Evolutionary conservation across 768 basidiomycete species (phyloP).

Genomic region (Butyriboletus loyo): DNA sequence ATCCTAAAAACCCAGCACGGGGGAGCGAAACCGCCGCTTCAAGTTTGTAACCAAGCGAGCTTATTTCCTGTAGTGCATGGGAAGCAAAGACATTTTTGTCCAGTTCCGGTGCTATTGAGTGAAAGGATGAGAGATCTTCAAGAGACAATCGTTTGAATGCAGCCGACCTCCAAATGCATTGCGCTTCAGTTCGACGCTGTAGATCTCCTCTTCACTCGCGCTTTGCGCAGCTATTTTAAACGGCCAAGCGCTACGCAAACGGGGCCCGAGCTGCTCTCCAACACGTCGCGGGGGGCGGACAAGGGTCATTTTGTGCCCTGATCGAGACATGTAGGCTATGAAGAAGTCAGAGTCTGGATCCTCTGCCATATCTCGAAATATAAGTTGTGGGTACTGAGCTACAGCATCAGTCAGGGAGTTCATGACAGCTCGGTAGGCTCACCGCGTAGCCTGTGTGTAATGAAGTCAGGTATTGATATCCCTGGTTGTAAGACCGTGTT

Average conservation of each 20-base stretch:
- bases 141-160: neutral
- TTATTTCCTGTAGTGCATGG: constrained; percentile 60
- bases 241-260: constrained; percentile 41
- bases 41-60: constrained; percentile 54
- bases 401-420: constrained; percentile 10
- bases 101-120: constrained; percentile 37
- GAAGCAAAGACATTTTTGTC: constrained; percentile 57
- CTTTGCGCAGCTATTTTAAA: constrained; percentile 41
- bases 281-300: constrained; percentile 41
- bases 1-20: constrained; percentile 33
- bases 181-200: constrained; percentile 55
- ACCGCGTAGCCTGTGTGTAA: constrained; percentile 57
- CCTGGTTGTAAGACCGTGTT: constrained; percentile 39
- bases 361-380: constrained; percentile 55
- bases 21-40: constrained; percentile 67
- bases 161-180: constrained; percentile 34
- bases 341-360: constrained; percentile 59
- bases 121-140: constrained; percentile 1
- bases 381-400: constrained; percentile 56
- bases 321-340: constrained; percentile 58
- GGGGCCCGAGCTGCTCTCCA: constrained; percentile 36
- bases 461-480: constrained; percentile 67
- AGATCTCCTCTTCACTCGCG: constrained; percentile 47
- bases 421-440: constrained; percentile 13
- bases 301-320: constrained; percentile 52